Base-by-base conservation (phyloP, 352 stramenopile species). In the Phytopythium cucurbitacearum region DNA sequence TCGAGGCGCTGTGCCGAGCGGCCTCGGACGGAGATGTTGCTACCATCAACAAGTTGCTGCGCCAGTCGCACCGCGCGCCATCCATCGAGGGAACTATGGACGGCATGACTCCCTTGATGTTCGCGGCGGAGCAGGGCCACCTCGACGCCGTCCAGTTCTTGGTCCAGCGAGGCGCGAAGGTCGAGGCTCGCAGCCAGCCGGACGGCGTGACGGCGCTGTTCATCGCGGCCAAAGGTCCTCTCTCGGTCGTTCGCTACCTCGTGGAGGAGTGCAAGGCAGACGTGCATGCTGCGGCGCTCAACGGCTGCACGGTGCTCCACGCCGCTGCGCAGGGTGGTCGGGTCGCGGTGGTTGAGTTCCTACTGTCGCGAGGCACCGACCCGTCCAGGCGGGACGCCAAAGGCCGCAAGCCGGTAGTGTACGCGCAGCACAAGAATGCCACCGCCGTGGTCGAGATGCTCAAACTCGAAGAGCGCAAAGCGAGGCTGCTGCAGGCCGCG, bases 281-380 rank as follows among this genome's bases (percentile, higher is more conserved):
- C 10, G 34, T 74, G 15, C 62, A 80, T 10, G 64, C 64, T 35
- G 53, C 56, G 32, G 51, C 48, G 21, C 57, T 62, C 15, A 69
- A 60, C 15, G 72, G 72, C 16, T 78, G 78, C 43, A 80, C 69
- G 6, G 71, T 69, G 10, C 48, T 85, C 40, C 69, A 80, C 51
- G 69, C 74, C 42, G 70, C 73, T 28, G 65, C 64, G 32, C 72
- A 70, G 15, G 56, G 81, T 36, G 73, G 73, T 1, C 71, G 80
- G 32, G 39, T 79, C 38, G 79, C 67, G 37, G 62, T 85, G 43
- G 73, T 78, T 40, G 77, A 79, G 51, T 73, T 65, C 33, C 53
- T 85, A 50, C 50, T 82, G 44, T 56, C 82, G 16, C 79, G 80
- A 34, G 71, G 70, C 34, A 65, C 71, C 35, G 59, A 74, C 11